These are phyloP conservation scores for Chlorella sp. DNA, from an alignment of 139 green algal genomes.

Conservation along the genomic window DNA sequence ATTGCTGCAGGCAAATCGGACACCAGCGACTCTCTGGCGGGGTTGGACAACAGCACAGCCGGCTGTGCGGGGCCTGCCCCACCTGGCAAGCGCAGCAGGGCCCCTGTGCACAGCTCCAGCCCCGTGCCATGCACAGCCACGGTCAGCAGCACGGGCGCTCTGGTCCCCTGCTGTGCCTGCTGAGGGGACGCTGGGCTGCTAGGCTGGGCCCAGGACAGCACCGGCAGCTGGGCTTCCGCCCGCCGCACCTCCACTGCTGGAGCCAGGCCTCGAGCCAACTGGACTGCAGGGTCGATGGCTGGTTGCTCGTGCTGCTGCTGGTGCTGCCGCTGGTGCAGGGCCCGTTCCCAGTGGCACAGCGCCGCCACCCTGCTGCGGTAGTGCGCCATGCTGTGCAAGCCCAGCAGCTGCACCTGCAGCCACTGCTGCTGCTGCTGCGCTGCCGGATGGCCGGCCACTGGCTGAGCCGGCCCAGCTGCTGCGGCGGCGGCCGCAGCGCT, in stretches of 20 bases:
- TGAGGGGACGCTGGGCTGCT: background rate
- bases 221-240: conserved; percentile 1
- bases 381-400: conserved; percentile 25
- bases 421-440: background rate
- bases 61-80: too few relatives aligned
- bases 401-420: background rate
- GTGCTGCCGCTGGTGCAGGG: background rate
- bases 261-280: background rate
- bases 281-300: too few relatives aligned
- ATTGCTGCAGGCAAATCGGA: background rate
- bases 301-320: background rate
- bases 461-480: background rate
- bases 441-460: background rate
- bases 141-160: background rate
- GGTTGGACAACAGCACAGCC: background rate
- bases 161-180: background rate
- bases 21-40: background rate
- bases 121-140: conserved; percentile 9
- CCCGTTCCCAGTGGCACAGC: background rate
- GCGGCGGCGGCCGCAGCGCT: background rate
- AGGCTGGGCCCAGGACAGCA: background rate
- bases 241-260: background rate
- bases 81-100: conserved; percentile 1
- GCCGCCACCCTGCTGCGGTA: conserved; percentile 1
- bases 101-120: conserved; percentile 16